Evolutionary conservation across 2,329 filamentous ascomycete species (phyloP).

Genomic region (Aphanoascus verrucosus): DNA sequence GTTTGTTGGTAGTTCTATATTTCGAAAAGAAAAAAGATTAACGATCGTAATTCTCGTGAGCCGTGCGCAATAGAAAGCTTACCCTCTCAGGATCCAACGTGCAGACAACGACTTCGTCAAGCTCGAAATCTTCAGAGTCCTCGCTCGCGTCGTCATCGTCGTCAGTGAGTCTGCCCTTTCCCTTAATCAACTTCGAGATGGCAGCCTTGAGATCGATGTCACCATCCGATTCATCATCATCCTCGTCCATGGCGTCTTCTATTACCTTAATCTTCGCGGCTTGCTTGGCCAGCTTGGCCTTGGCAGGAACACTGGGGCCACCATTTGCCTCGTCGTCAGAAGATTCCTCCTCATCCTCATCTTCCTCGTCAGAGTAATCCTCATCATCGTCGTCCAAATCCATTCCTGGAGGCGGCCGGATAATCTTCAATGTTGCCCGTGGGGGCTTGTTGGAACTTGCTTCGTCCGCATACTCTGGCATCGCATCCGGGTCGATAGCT

Average conservation of each 20-base stretch:
- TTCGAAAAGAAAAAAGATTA: slow-evolving; percentile 5
- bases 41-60: slow-evolving; percentile 3
- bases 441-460: slow-evolving; percentile 52
- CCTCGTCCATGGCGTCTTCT: slow-evolving; percentile 53
- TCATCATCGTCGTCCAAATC: slow-evolving; percentile 55
- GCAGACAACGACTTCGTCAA: slow-evolving; percentile 89
- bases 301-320: slow-evolving; percentile 81
- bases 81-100: slow-evolving; percentile 89
- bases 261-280: slow-evolving; percentile 69
- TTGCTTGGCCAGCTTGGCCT: slow-evolving; percentile 76
- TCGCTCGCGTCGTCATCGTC: slow-evolving; percentile 45
- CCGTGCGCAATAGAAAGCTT: slow-evolving; percentile 29
- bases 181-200: slow-evolving; percentile 47
- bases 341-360: slow-evolving; percentile 36
- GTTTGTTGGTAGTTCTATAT: slow-evolving; percentile 83
- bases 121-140: slow-evolving; percentile 47
- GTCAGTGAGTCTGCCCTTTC: slow-evolving; percentile 62
- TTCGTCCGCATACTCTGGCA: slow-evolving; percentile 54
- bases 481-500: slow-evolving; percentile 80
- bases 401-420: slow-evolving; percentile 57
- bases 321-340: slow-evolving; percentile 71
- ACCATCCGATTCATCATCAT: slow-evolving; percentile 53
- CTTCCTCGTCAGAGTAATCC: slow-evolving; percentile 46
- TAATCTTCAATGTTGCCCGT: slow-evolving; percentile 81
- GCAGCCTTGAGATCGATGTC: slow-evolving; percentile 43